Evolutionary conservation across 495 filamentous ascomycete genomes (phyloP).

Genomic region (Aspergillus indologenus): DNA sequence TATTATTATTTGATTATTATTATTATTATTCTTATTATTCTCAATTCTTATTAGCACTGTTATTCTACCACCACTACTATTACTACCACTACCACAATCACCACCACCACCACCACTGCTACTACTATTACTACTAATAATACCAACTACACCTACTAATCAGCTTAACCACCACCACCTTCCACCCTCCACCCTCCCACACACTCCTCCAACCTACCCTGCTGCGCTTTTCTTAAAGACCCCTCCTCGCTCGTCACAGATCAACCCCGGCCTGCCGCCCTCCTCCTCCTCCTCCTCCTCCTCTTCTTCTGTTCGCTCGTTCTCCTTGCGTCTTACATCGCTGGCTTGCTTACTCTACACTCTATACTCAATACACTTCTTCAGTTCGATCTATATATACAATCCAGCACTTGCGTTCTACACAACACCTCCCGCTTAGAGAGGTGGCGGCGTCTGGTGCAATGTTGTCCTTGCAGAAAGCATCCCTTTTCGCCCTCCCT

Average conservation of each 20-base stretch:
- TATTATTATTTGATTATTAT: neutral
- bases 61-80: neutral
- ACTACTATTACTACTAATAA: neutral
- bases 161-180: neutral
- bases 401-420: conserved; percentile 1
- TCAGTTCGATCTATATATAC: neutral
- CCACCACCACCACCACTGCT: neutral
- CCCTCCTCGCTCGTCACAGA: neutral
- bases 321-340: neutral
- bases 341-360: neutral
- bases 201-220: neutral
- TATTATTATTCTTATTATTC: neutral
- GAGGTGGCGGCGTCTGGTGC: conserved; percentile 20
- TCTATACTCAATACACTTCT: neutral
- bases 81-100: neutral
- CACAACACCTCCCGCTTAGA: conserved; percentile 1
- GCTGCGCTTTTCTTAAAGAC: neutral
- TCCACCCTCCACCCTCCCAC: neutral
- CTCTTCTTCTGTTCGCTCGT: conserved; percentile 1
- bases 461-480: conserved; percentile 49
- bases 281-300: too few relatives aligned
- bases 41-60: neutral
- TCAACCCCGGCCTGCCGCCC: neutral
- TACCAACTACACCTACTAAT: neutral
- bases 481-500: conserved; percentile 22